Conservation (phyloP, 2,329 filamentous ascomycete genomes). For the Fusarium globosum region DNA sequence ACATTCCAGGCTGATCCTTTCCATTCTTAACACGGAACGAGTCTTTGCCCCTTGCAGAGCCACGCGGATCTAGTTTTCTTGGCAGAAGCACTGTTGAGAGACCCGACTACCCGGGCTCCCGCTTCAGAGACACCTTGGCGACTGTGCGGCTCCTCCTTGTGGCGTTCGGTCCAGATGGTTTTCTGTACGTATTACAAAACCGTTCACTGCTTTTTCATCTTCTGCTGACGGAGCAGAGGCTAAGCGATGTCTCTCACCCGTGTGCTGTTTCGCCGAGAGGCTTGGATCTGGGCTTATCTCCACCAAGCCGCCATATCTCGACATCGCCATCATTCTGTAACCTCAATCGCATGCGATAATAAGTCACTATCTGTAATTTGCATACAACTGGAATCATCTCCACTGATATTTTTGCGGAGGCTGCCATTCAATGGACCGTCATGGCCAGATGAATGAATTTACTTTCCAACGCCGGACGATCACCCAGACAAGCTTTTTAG, state of each 20-base stretch:
- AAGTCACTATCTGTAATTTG: not conserved
- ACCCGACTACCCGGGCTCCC: not conserved
- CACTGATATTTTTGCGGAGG: too few species aligned
- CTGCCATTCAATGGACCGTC: not conserved
- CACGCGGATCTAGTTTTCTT: not conserved
- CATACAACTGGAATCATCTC: too few species aligned
- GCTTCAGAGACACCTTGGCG: not conserved
- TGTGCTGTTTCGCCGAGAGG: not conserved
- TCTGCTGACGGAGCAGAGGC: too few species aligned
- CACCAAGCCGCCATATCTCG: not conserved
- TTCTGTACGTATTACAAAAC: not conserved
- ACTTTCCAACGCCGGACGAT: not conserved
- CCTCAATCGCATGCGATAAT: not conserved
- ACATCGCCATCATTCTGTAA: not conserved
- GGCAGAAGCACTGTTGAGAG: not conserved
- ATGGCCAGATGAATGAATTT: not conserved
- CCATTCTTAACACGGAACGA: not conserved
- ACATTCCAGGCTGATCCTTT: conserved; percentile 14
- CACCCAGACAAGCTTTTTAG: conserved; percentile 1
- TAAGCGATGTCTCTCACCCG: not conserved
- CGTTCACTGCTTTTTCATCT: not conserved
- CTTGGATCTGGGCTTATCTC: not conserved
- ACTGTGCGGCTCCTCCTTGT: not conserved
- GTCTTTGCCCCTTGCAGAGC: not conserved
- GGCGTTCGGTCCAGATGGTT: not conserved